Conservation (phyloP, 257 asterid species). For the Ajuga chamaepitys region DNA sequence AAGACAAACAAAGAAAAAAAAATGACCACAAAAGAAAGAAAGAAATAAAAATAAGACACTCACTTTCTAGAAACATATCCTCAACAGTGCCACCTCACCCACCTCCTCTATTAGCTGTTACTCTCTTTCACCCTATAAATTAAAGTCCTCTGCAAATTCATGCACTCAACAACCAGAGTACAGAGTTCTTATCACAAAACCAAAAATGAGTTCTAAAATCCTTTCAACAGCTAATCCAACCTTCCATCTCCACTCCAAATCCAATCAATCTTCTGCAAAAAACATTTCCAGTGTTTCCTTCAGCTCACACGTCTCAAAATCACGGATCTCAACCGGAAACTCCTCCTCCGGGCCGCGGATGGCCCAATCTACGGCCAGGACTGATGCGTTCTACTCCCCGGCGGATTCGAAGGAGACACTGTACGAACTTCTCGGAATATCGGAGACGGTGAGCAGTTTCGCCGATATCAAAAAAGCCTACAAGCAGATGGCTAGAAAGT, state of each 20-base stretch:
- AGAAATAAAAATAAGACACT: too few relatives aligned
- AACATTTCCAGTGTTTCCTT: conserved; percentile 14
- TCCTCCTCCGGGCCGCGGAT: background rate
- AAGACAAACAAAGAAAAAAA: too few relatives aligned
- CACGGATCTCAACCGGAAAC: conserved; percentile 2
- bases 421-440: conserved; percentile 47
- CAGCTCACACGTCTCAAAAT: background rate
- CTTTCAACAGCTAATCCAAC: conserved; percentile 6
- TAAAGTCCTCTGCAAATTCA: background rate
- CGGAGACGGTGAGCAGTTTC: conserved; percentile 26
- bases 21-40: too few relatives aligned
- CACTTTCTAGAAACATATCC: too few relatives aligned
- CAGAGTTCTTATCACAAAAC: background rate
- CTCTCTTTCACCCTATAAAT: background rate
- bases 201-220: conserved; percentile 8
- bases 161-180: background rate
- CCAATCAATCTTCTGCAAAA: background rate
- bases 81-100: too few relatives aligned
- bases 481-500: conserved; percentile 43
- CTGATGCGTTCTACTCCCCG: background rate
- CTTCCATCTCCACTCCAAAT: background rate
- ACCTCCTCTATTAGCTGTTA: too few relatives aligned
- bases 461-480: conserved; percentile 56
- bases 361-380: conserved; percentile 12
- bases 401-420: conserved; percentile 17